Evolutionary conservation across 2,329 filamentous ascomycete species (phyloP).

Genomic region (Sordariomycetes sp.): DNA sequence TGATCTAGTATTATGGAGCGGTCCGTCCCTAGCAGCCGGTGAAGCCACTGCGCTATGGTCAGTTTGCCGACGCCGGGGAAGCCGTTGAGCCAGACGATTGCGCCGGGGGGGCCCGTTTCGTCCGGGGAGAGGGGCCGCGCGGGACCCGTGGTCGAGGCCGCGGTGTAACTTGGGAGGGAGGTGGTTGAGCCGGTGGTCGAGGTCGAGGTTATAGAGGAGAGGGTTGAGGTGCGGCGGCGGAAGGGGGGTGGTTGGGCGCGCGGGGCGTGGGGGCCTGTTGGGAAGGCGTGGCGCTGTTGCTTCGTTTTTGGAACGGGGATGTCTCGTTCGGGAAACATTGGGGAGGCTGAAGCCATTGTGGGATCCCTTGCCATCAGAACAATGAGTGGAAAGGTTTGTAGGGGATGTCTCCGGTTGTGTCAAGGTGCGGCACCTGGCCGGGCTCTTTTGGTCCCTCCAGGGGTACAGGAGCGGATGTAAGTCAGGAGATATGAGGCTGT

Average conservation of each 20-base stretch:
- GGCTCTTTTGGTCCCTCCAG: background rate
- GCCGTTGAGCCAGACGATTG: constrained; percentile 16
- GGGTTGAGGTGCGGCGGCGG: constrained; percentile 6
- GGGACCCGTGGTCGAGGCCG: background rate
- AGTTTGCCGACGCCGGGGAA: constrained; percentile 18
- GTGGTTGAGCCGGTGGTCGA: background rate
- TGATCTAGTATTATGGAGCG: constrained; percentile 14
- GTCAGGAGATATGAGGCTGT: background rate
- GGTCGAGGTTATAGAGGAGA: background rate
- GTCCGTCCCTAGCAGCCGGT: constrained; percentile 10
- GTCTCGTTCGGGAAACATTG: background rate
- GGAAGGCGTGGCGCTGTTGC: background rate
- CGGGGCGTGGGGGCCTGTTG: background rate
- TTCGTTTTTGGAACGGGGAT: background rate
- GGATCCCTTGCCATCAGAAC: background rate
- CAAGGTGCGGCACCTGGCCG: background rate
- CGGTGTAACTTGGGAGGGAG: background rate
- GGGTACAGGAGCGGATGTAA: background rate
- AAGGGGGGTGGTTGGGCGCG: background rate
- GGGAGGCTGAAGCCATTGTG: background rate
- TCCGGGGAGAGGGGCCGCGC: background rate
- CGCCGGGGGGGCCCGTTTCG: background rate
- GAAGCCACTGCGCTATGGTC: constrained; percentile 15
- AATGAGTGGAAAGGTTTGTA: background rate
- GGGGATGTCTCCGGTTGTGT: background rate